phyloP scores from a whole-genome alignment of 345 rosid genomes.

The Murraya koenigii region DNA sequence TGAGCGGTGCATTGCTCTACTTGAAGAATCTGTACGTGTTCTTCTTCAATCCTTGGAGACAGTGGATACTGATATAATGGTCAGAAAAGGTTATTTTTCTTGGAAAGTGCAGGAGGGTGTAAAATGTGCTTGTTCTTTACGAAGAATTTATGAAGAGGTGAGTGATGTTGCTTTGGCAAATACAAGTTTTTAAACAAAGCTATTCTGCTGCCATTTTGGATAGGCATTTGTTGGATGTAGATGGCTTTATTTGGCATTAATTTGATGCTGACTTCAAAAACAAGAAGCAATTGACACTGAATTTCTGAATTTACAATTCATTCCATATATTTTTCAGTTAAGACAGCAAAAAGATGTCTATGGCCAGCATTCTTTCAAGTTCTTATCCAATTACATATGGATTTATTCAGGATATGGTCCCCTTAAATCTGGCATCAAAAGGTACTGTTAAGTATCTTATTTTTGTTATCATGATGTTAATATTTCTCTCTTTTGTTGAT shows the following conservation, averaged over 20 bases:
- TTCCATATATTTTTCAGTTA: slow-evolving; percentile 46
- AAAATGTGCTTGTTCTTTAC: slow-evolving; percentile 68
- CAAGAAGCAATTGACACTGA: not conserved
- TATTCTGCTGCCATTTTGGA: not conserved
- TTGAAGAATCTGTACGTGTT: slow-evolving; percentile 62
- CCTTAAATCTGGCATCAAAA: slow-evolving; percentile 67
- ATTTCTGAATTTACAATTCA: not conserved
- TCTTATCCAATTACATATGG: slow-evolving; percentile 70
- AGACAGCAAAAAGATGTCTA: slow-evolving; percentile 78
- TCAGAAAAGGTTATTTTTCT: slow-evolving; percentile 36
- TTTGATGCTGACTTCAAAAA: not conserved
- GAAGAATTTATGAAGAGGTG: slow-evolving; percentile 98
- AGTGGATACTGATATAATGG: slow-evolving; percentile 29
- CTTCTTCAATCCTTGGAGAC: slow-evolving; percentile 79
- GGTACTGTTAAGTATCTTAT: slow-evolving; percentile 34
- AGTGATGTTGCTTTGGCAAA: slow-evolving; percentile 1
- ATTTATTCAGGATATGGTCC: slow-evolving; percentile 78
- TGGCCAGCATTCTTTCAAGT: slow-evolving; percentile 71
- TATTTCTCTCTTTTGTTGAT: not conserved
- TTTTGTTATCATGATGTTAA: not conserved
- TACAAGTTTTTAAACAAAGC: not conserved
- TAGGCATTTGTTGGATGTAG: not conserved
- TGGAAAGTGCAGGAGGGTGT: slow-evolving; percentile 62
- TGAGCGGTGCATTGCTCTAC: slow-evolving; percentile 60
- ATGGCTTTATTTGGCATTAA: not conserved